phyloP scores from a whole-genome alignment of 345 rosid genomes.

The Bruguiera sexangula region DNA sequence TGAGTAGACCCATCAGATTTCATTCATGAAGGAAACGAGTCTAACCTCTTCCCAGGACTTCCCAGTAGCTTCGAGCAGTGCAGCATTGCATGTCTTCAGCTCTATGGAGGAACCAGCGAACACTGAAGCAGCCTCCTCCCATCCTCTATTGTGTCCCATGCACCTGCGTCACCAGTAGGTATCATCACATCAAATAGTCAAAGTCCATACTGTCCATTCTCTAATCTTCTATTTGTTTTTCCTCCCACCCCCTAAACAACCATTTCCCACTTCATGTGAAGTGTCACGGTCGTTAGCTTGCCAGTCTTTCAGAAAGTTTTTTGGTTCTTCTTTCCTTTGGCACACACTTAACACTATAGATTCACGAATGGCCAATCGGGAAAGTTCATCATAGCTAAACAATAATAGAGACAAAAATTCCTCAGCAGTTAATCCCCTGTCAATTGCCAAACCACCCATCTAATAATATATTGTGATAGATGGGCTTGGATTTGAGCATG shows the following conservation, averaged over 20 bases:
- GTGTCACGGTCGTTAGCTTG: no score
- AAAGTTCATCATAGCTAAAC: no score
- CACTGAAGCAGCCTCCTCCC: slow-evolving; percentile 99
- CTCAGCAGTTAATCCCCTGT: no score
- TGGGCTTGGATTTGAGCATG: neutral
- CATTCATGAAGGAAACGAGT: neutral
- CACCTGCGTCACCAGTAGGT: slow-evolving; percentile 48
- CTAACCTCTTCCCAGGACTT: slow-evolving; percentile 89
- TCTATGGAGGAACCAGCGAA: slow-evolving; percentile 68
- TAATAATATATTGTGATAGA: no score
- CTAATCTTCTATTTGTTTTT: no score
- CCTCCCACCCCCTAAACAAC: neutral
- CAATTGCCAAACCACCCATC: no score
- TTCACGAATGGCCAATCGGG: no score
- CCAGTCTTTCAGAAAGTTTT: no score
- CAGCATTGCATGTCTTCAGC: slow-evolving; percentile 93
- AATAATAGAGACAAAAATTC: no score
- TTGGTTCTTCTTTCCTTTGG: no score
- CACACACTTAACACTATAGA: neutral
- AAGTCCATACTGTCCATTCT: neutral
- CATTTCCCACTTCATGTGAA: neutral
- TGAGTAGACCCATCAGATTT: neutral
- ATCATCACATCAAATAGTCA: neutral
- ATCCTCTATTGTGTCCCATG: slow-evolving; percentile 96
- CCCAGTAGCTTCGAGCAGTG: slow-evolving; percentile 90